Conservation (phyloP, 1,139 yeast species). For the Kurtzmaniella quercitrusa region DNA sequence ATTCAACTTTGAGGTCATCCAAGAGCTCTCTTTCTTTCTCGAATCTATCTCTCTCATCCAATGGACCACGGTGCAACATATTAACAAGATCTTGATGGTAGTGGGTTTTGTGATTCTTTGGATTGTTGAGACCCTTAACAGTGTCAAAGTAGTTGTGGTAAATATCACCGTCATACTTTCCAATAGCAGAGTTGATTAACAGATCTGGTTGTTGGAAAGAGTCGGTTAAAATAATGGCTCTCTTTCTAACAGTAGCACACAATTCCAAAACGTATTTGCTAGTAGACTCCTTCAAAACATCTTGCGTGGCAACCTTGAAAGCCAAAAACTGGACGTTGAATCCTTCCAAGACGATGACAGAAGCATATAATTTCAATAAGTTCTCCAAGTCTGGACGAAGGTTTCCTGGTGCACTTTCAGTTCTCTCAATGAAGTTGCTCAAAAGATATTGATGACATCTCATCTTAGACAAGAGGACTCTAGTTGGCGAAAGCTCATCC, state of each 20-base stretch:
- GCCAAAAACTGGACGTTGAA: conserved; percentile 68
- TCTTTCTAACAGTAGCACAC: conserved; percentile 47
- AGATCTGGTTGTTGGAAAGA: conserved; percentile 74
- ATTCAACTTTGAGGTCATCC: conserved; percentile 6
- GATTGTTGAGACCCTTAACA: conserved; percentile 44
- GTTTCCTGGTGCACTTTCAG: conserved; percentile 13
- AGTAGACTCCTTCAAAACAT: conserved; percentile 35
- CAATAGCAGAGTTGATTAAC: conserved; percentile 74
- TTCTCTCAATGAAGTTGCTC: conserved; percentile 16
- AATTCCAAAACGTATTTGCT: conserved; percentile 32
- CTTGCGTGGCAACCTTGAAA: conserved; percentile 45
- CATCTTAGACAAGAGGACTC: conserved; percentile 23
- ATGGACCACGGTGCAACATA: conserved; percentile 41
- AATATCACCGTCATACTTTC: conserved; percentile 71
- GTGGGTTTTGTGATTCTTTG: conserved; percentile 49
- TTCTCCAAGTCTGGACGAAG: conserved; percentile 19
- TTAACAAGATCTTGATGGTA: conserved; percentile 41
- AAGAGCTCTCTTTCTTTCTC: conserved; percentile 31
- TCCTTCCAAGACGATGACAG: conserved; percentile 47
- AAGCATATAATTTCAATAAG: conserved; percentile 20
- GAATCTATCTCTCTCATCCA: conserved; percentile 38
- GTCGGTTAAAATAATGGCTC: conserved; percentile 71
- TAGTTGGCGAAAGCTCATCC: conserved; percentile 22
- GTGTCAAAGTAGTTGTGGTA: conserved; percentile 61
- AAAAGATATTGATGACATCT: conserved; percentile 23